Conservation (phyloP, 2,329 filamentous ascomycete genomes). For the Diplocarpon rosae region DNA sequence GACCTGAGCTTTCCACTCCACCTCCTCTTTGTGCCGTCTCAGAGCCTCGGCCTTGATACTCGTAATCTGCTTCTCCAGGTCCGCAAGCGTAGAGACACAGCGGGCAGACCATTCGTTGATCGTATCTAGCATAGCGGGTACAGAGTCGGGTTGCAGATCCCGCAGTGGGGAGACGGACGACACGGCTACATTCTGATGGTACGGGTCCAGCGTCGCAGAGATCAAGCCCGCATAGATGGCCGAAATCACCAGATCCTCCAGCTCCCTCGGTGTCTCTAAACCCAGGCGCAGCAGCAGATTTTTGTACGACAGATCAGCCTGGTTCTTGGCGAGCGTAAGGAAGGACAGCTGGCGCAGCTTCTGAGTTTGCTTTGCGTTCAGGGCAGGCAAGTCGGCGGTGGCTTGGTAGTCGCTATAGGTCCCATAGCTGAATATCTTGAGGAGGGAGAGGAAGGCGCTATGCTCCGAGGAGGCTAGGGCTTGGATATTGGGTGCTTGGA, state of each 20-base stretch:
- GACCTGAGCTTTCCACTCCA: constrained; percentile 23
- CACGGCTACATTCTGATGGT: constrained; percentile 62
- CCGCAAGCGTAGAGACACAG: constrained; percentile 61
- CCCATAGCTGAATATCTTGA: constrained; percentile 87
- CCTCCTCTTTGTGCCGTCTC: constrained; percentile 34
- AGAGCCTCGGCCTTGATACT: constrained; percentile 50
- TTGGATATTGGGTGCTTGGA: constrained; percentile 70
- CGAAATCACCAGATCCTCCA: constrained; percentile 79
- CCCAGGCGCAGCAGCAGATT: constrained; percentile 56
- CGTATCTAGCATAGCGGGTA: constrained; percentile 56
- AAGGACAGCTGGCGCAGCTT: constrained; percentile 91
- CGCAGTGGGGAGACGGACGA: constrained; percentile 75
- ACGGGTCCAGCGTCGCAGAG: constrained; percentile 72
- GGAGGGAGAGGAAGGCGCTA: constrained; percentile 52
- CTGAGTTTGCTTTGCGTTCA: constrained; percentile 60
- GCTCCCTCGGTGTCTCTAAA: constrained; percentile 53
- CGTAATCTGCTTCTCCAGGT: constrained; percentile 66
- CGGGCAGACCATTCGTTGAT: constrained; percentile 68
- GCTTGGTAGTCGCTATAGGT: constrained; percentile 65
- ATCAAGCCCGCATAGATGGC: constrained; percentile 82
- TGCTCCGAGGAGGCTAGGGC: constrained; percentile 55
- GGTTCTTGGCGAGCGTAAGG: constrained; percentile 63
- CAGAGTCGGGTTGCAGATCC: constrained; percentile 65
- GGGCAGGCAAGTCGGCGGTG: constrained; percentile 50
- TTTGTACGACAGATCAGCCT: constrained; percentile 59